Evolutionary conservation across 106 monocot species (phyloP).

Genomic region (Acorus gramineus): DNA sequence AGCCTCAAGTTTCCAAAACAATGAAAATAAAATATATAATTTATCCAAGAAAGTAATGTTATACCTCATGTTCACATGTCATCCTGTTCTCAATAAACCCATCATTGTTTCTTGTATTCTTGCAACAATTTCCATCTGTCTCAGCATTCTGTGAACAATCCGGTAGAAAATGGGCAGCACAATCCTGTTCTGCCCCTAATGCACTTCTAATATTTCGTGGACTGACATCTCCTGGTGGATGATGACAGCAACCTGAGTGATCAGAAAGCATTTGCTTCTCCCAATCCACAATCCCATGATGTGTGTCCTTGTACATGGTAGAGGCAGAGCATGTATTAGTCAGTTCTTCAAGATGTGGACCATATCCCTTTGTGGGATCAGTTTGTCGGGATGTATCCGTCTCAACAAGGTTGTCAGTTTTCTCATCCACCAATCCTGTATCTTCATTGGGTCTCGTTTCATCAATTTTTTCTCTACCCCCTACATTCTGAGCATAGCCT

Average conservation of each 20-base stretch:
- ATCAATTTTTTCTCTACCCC: too few relatives aligned
- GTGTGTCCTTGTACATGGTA: background rate
- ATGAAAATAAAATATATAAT: background rate
- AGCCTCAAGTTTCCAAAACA: background rate
- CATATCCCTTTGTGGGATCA: background rate
- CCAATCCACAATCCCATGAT: background rate
- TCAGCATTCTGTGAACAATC: conserved; percentile 7
- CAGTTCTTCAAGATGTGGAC: background rate
- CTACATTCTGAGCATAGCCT: too few relatives aligned
- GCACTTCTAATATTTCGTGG: background rate
- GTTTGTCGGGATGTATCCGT: too few relatives aligned
- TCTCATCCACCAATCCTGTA: too few relatives aligned
- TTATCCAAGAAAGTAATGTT: background rate
- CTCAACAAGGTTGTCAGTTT: too few relatives aligned
- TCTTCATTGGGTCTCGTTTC: too few relatives aligned
- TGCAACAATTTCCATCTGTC: background rate
- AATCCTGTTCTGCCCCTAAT: conserved; percentile 3
- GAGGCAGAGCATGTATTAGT: background rate
- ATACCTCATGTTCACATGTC: conserved; percentile 22
- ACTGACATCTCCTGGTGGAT: conserved; percentile 7
- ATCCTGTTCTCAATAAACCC: conserved; percentile 9
- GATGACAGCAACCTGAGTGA: conserved; percentile 4
- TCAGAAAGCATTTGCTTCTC: conserved; percentile 2
- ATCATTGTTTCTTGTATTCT: background rate
- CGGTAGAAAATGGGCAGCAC: conserved; percentile 3